These are phyloP conservation scores for Cicer chorassanicum DNA, from an alignment of 306 rosid genomes.

Conservation along the genomic window DNA sequence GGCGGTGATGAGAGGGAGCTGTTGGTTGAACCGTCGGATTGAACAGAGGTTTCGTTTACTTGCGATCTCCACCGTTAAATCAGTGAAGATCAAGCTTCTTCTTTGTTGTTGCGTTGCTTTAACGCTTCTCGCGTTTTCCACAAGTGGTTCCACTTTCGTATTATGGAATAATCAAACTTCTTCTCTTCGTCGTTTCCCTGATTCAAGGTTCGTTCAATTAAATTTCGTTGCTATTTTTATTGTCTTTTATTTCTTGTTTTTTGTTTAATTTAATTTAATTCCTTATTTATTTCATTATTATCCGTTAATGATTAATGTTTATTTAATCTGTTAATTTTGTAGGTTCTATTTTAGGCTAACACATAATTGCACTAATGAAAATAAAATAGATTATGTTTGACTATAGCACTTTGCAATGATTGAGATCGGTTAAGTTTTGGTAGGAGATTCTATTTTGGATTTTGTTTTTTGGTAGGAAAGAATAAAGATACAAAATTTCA, in stretches of 20 bases:
- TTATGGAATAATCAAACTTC: conserved; percentile 55
- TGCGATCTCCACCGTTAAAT: conserved; percentile 67
- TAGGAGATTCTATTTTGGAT: conserved; percentile 16
- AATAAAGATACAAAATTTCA: not conserved
- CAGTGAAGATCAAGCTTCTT: conserved; percentile 74
- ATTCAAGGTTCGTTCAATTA: conserved; percentile 60
- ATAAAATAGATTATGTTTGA: not conserved
- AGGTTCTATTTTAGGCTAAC: conserved; percentile 23
- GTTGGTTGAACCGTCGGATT: conserved; percentile 67
- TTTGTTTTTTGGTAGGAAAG: not conserved
- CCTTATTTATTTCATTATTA: not conserved
- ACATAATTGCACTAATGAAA: not conserved
- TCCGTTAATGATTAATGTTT: not conserved
- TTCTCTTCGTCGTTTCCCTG: conserved; percentile 45
- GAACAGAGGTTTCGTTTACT: conserved; percentile 69
- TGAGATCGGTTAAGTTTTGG: conserved; percentile 34
- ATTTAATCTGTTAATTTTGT: not conserved
- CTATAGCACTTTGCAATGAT: not conserved
- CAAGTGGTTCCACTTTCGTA: conserved; percentile 58
- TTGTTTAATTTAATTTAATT: not conserved
- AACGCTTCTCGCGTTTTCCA: conserved; percentile 57
- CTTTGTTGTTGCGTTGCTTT: conserved; percentile 67
- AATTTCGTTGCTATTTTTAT: not conserved
- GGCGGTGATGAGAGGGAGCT: conserved; percentile 71
- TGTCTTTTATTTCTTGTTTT: not conserved